Conservation (phyloP, 176 grass and related monocot species). For the Tuctoria greenei region DNA sequence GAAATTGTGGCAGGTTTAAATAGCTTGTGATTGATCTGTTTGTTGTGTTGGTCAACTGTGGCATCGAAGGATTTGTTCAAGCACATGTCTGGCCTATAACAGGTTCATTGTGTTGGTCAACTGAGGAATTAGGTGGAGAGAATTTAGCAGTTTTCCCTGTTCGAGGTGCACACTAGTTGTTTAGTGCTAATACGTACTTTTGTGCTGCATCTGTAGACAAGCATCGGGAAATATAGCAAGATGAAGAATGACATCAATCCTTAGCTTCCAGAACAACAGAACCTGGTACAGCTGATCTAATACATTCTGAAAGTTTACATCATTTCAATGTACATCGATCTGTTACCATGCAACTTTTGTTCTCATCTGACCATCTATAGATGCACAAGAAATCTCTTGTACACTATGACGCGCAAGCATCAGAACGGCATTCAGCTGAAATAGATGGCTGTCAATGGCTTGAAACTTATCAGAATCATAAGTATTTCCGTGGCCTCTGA, state of each 20-base stretch:
- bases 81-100: neutral
- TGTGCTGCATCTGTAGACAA: neutral
- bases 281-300: neutral
- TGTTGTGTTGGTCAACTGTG: neutral
- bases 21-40: neutral
- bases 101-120: constrained; percentile 1
- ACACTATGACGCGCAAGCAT: neutral
- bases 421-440: constrained; percentile 4
- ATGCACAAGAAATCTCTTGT: constrained; percentile 4
- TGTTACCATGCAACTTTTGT: neutral
- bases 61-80: neutral
- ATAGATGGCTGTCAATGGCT: neutral
- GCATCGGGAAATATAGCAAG: neutral
- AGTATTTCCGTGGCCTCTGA: constrained; percentile 2
- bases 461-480: constrained; percentile 1
- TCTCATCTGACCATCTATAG: neutral
- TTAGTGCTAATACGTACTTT: neutral
- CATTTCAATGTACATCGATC: neutral
- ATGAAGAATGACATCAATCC: neutral
- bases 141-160: neutral
- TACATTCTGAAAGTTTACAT: neutral
- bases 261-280: constrained; percentile 16
- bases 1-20: neutral
- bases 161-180: neutral
- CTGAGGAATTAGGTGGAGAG: constrained; percentile 21